A percentile compares a stretch with the other conserved stretches of the same genome.
Evolutionary conservation across 2,329 filamentous ascomycete genomes (phyloP).

Genomic region (Niveomyces coronatus): DNA sequence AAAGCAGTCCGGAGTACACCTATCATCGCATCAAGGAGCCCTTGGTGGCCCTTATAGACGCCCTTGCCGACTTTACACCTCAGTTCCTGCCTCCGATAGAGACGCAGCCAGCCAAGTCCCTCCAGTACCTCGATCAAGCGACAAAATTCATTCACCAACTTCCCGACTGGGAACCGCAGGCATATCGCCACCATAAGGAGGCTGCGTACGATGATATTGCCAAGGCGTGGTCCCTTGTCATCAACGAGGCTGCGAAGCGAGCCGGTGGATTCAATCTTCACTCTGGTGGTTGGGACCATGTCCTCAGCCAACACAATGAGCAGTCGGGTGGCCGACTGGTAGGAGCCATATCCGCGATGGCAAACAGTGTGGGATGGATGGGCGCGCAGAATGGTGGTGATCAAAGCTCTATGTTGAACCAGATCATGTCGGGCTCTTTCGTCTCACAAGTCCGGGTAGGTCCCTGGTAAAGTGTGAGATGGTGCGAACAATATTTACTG

Average conservation of each 20-base stretch:
- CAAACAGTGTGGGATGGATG: conserved; percentile 70
- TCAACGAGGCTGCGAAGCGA: conserved; percentile 82
- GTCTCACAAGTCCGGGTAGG: conserved; percentile 51
- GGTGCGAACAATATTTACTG: conserved; percentile 7
- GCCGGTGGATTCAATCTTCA: conserved; percentile 85
- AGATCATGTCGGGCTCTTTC: conserved; percentile 51
- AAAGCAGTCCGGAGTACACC: conserved; percentile 79
- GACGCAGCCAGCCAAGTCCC: conserved; percentile 67
- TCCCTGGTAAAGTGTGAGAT: conserved; percentile 51
- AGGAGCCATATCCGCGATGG: conserved; percentile 68
- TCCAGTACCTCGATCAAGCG: conserved; percentile 80
- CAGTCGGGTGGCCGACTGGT: conserved; percentile 73
- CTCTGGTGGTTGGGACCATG: conserved; percentile 87
- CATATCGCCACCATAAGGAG: conserved; percentile 87
- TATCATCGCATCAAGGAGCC: conserved; percentile 86
- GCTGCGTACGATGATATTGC: conserved; percentile 94
- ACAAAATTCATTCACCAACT: conserved; percentile 84
- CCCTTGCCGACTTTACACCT: conserved; percentile 86
- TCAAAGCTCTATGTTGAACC: conserved; percentile 48
- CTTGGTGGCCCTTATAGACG: conserved; percentile 71
- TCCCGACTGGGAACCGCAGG: conserved; percentile 81
- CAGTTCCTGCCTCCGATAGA: conserved; percentile 93
- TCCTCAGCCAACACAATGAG: conserved; percentile 76
- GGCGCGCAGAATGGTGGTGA: conserved; percentile 32
- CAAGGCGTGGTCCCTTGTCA: conserved; percentile 84